Conservation (phyloP, 768 basidiomycete species). For the Lentinus tigrinus region DNA sequence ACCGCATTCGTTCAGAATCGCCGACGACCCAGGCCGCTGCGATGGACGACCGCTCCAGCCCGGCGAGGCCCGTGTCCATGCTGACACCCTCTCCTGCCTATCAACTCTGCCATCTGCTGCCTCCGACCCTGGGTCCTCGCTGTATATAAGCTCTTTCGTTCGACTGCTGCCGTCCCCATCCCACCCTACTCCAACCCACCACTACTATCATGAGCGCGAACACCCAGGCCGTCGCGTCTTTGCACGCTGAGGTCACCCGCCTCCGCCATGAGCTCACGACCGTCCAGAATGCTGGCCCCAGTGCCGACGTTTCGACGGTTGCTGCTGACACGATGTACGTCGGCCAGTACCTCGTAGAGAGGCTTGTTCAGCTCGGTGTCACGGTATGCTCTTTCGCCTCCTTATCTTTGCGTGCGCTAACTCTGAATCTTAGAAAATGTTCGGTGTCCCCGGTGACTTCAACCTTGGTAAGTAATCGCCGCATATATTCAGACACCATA, state of each 20-base stretch:
- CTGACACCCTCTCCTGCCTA: neutral
- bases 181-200: neutral
- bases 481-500: neutral
- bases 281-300: conserved; percentile 38
- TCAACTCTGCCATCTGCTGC: neutral
- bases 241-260: conserved; percentile 46
- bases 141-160: conserved; percentile 4
- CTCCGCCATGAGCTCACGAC: conserved; percentile 47
- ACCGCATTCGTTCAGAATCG: neutral
- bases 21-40: conserved; percentile 10
- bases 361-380: conserved; percentile 64
- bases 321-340: conserved; percentile 45
- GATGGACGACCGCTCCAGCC: conserved; percentile 6
- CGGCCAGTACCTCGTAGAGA: conserved; percentile 58
- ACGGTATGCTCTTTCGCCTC: conserved; percentile 38
- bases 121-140: neutral
- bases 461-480: conserved; percentile 51
- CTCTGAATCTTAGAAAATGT: conserved; percentile 56
- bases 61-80: neutral
- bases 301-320: conserved; percentile 30
- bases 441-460: conserved; percentile 87
- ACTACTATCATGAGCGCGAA: conserved; percentile 3
- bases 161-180: neutral
- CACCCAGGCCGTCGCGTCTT: conserved; percentile 26
- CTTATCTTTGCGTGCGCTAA: neutral